A percentile compares a stretch with the other conserved stretches of the same genome.
Evolutionary conservation across 2,329 filamentous ascomycete genomes (phyloP).

Genomic region (Cladosporium cucumerinum): DNA sequence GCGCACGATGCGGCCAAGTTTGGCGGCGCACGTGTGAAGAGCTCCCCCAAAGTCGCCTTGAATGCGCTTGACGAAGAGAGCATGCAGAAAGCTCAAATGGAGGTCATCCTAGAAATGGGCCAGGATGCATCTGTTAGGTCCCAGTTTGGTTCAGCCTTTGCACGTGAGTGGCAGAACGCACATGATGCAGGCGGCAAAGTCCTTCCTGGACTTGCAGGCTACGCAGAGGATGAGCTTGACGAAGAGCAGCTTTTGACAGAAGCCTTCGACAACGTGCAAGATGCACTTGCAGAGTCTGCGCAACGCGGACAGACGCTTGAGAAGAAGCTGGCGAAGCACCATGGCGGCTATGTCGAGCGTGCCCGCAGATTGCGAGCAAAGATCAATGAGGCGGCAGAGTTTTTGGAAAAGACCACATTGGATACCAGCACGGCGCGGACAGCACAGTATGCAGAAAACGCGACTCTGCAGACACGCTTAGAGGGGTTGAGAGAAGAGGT

Average conservation of each 20-base stretch:
- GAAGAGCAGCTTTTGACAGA: constrained; percentile 63
- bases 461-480: constrained; percentile 68
- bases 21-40: constrained; percentile 63
- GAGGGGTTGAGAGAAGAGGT: constrained; percentile 80
- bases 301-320: constrained; percentile 83
- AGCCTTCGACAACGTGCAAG: constrained; percentile 73
- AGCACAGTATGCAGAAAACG: constrained; percentile 75
- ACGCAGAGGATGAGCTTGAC: constrained; percentile 67
- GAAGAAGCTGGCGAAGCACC: constrained; percentile 83
- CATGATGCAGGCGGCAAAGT: constrained; percentile 41
- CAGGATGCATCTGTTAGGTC: constrained; percentile 39
- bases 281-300: constrained; percentile 68
- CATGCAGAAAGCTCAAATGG: constrained; percentile 70
- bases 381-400: constrained; percentile 69
- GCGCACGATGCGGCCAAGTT: constrained; percentile 78
- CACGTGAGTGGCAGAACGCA: constrained; percentile 46
- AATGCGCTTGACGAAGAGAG: constrained; percentile 66
- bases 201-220: constrained; percentile 78
- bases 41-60: constrained; percentile 54
- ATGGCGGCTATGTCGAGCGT: constrained; percentile 87
- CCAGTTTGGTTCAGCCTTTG: constrained; percentile 47
- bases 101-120: constrained; percentile 68
- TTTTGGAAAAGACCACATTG: constrained; percentile 67
- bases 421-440: constrained; percentile 73
- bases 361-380: constrained; percentile 77